Percentiles rank a stretch among this genome's conserved stretches.
Evolutionary conservation across 2,329 filamentous ascomycete species (phyloP).

Genomic region (Fusarium torreyae): DNA sequence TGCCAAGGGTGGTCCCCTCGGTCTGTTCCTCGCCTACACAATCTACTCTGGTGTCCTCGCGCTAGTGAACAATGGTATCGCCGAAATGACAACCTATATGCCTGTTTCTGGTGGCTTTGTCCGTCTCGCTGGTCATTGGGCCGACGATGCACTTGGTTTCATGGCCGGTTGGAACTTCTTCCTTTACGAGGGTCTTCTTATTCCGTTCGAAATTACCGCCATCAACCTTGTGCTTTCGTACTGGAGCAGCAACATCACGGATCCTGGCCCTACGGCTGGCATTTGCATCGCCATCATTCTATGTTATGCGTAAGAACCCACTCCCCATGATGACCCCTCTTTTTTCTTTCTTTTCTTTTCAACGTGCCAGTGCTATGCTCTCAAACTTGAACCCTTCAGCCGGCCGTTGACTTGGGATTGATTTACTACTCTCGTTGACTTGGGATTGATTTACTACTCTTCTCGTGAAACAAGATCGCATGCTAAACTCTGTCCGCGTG

Average conservation of each 20-base stretch:
- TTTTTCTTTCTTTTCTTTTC: constrained; percentile 15
- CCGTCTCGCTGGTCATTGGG: constrained; percentile 75
- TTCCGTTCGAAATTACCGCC: constrained; percentile 62
- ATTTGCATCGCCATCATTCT: constrained; percentile 71
- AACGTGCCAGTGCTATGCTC: constrained; percentile 17
- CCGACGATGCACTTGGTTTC: constrained; percentile 76
- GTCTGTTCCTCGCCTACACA: constrained; percentile 71
- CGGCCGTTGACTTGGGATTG: constrained; percentile 5
- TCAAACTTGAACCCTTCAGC: background rate
- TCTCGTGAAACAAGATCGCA: constrained; percentile 24
- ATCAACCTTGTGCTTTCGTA: constrained; percentile 61
- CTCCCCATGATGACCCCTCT: constrained; percentile 1
- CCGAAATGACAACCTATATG: constrained; percentile 75
- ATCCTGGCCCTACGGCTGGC: constrained; percentile 77
- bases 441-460: constrained; percentile 10
- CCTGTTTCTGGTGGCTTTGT: constrained; percentile 76
- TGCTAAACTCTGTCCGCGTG: constrained; percentile 51
- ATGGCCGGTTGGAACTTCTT: constrained; percentile 63
- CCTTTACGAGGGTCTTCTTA: constrained; percentile 61
- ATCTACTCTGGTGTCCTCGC: constrained; percentile 70
- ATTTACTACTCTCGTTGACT: constrained; percentile 7
- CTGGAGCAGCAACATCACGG: constrained; percentile 61
- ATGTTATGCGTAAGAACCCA: constrained; percentile 67
- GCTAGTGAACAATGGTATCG: constrained; percentile 75
- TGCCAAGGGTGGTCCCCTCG: constrained; percentile 61